These are phyloP conservation scores for Phaeotremella skinneri DNA, from an alignment of 768 basidiomycete species.

Conservation along the genomic window DNA sequence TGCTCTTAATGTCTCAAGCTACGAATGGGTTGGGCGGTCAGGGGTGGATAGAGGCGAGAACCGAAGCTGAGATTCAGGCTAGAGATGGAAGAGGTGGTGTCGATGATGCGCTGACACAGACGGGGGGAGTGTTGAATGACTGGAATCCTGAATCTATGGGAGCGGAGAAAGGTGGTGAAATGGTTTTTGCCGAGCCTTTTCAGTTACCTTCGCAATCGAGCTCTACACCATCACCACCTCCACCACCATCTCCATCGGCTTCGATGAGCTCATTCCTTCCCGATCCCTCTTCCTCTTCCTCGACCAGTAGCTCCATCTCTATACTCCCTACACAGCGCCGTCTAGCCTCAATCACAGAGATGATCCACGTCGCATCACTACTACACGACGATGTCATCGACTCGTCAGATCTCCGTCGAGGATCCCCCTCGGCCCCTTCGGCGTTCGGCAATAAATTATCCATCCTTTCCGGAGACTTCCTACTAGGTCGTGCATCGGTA, in stretches of 20 bases:
- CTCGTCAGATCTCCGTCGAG: conserved; percentile 67
- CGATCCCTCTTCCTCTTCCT: conserved; percentile 19
- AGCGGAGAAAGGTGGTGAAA: conserved; percentile 24
- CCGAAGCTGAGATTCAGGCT: conserved; percentile 34
- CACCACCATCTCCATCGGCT: conserved; percentile 35
- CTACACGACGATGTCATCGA: conserved; percentile 90
- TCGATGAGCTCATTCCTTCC: conserved; percentile 7
- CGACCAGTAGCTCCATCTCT: conserved; percentile 20
- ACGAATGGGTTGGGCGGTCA: conserved; percentile 77
- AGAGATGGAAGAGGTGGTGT: conserved; percentile 61
- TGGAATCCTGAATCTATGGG: conserved; percentile 65
- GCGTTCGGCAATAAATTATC: conserved; percentile 89
- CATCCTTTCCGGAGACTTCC: conserved; percentile 91
- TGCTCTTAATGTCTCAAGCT: conserved; percentile 84
- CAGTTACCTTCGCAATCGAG: conserved; percentile 15
- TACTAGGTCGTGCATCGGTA: conserved; percentile 84
- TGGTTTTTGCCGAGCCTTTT: conserved; percentile 46
- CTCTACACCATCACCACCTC: conserved; percentile 9
- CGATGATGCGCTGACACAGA: conserved; percentile 72
- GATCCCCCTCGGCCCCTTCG: conserved; percentile 65
- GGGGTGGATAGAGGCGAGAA: conserved; percentile 53
- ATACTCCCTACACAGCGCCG: conserved; percentile 85
- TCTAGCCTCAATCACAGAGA: conserved; percentile 93
- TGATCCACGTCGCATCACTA: conserved; percentile 93
- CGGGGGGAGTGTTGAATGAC: conserved; percentile 78